These are phyloP conservation scores for Conoideocrella luteorostrata DNA, from an alignment of 2,329 filamentous ascomycete genomes.

Conservation along the genomic window DNA sequence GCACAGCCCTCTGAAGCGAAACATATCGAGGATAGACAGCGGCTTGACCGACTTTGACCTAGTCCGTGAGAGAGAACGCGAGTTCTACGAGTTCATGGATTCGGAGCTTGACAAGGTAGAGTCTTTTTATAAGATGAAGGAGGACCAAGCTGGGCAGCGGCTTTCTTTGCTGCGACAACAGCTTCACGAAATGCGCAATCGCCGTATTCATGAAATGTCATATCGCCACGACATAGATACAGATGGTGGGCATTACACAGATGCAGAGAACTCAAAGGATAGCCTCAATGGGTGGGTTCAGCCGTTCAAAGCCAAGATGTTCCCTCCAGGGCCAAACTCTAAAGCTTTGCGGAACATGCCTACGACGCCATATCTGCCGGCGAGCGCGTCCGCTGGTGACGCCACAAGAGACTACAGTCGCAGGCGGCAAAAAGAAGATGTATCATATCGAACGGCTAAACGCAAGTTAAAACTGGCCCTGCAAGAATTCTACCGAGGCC, in stretches of 20 bases:
- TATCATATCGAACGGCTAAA: conserved; percentile 83
- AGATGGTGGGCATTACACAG: conserved; percentile 14
- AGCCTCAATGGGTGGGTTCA: conserved; percentile 38
- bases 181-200: conserved; percentile 86
- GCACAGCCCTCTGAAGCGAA: conserved; percentile 4
- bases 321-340: conserved; percentile 54
- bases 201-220: conserved; percentile 66
- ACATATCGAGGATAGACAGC: conserved; percentile 31
- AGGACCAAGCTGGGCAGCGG: conserved; percentile 72
- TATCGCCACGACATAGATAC: conserved; percentile 30
- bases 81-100: conserved; percentile 84
- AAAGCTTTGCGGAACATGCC: conserved; percentile 51
- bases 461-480: conserved; percentile 84
- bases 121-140: conserved; percentile 79
- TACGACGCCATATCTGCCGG: conserved; percentile 37
- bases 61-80: conserved; percentile 66
- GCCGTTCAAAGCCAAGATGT: conserved; percentile 48
- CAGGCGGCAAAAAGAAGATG: conserved; percentile 42
- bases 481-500: conserved; percentile 85
- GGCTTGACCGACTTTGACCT: conserved; percentile 46
- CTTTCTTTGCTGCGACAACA: conserved; percentile 70
- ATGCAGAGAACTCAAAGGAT: conserved; percentile 20
- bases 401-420: conserved; percentile 44
- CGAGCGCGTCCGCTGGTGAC: conserved; percentile 21
- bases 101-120: conserved; percentile 87